Evolutionary conservation across 2,329 filamentous ascomycete genomes (phyloP), one percentile per base, ranked within the genome.

Genomic region (Aspergillus fischeri): DNA sequence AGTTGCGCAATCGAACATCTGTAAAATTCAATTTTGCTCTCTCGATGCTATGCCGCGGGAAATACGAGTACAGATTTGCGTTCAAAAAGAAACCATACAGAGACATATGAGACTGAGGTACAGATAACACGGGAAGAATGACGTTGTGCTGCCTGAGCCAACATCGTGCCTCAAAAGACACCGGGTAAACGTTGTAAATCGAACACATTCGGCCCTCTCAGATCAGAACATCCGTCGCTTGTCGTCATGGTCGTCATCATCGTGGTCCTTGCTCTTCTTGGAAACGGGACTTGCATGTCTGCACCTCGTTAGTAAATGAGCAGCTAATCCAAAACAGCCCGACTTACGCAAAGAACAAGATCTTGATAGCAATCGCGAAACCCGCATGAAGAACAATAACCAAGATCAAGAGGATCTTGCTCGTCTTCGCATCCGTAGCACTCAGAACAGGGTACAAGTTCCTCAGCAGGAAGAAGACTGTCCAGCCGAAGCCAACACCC

Each of bases 281-380:
- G 75, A 73, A 47, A 80, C 80, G 52, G 85, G 84, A 74, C 88
- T 91, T 51, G 83, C 86, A 65, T 90, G 86, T 17, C 76, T 78
- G 57, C 47, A 50, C 32, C 17, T 49, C n/a, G 52, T 47, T 27
- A 45, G 53, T 58, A 50, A 64, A 64, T 56, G 63, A 61, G 53
- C 49, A 11, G 25, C 38, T 28, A 10, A 29, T 48, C 11, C 21
- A 35, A 49, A 57, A 54, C 11, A 48, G 20, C 28, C 49, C 49
- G 51, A 76, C 82, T 59, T 78, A 83, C 65, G 92, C 92, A 77
- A 99, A 99, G 83, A 97, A 97, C 28, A 97, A 78, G 58, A 97
- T 88, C 82, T 97, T 97, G 77, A 99, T 97, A 4, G 93, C 90
- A 67, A 97, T 85, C 1, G 93, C 86, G 64, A 99, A 81, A n/a